Evolutionary conservation across 2,329 filamentous ascomycete genomes (phyloP), one percentile per base, ranked within the genome.

Genomic region (Alternaria dauci): DNA sequence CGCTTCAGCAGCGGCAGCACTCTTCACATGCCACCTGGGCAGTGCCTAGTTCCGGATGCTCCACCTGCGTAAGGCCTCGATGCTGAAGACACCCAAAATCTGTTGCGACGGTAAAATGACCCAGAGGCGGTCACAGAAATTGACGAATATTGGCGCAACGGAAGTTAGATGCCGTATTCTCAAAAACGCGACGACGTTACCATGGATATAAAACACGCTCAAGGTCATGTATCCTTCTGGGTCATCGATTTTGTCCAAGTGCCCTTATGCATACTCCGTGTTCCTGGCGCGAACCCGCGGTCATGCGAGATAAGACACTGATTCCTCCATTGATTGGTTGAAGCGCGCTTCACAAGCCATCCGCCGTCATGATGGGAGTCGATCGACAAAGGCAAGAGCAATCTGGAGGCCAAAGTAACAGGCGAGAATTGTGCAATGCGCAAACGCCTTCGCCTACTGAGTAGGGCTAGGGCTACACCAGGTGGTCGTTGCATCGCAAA

Each of bases 281-380:
- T 32, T 36, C 5, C 32, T 34, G n/a, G 26, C 18, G 47, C 23
- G 23, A 42, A 12, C 25, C 34, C 47, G 26, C 39, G 34, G 36
- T 61, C 36, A 64, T 64, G 64, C 59, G 96, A 70, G 71, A 75
- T 73, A 73, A 75, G 67, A 63, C 63, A 66, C 50, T 69, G 53
- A 63, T 39, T 57, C 51, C 32, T 18, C 18, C 20, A 39, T 48
- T 66, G 60, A 72, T 70, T 68, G 70, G 70, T 43, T 44, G 41
- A 41, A 23, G 11, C 20, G n/a, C 34, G 47, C 56, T 46, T 62
- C 55, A 56, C 54, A 60, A 56, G 53, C 43, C 52, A 53, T 30
- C 52, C 54, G 42, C 51, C 55, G 55, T 60, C 44, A 39, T 41
- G 41, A 23, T 9, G 51, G 51, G 51, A 60, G 52, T 39, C 47